Evolutionary conservation across 495 filamentous ascomycete species (phyloP).

Genomic region (Penicillium cataractarum): DNA sequence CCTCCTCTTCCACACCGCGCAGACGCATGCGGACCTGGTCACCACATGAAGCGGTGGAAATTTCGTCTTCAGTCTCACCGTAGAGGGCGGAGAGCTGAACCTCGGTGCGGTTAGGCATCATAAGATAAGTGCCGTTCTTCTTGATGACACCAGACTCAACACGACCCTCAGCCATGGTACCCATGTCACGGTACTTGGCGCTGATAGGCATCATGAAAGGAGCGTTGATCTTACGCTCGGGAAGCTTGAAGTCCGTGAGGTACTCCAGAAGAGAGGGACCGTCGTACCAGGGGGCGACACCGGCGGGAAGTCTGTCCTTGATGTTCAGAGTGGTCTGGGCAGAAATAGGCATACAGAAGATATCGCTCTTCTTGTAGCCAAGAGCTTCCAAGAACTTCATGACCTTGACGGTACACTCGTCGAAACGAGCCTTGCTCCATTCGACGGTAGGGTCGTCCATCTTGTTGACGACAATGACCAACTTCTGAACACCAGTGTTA

Average conservation of each 20-base stretch:
- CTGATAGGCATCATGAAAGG: slow-evolving; percentile 99
- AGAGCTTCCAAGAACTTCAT: slow-evolving; percentile 83
- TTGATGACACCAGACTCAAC: slow-evolving; percentile 91
- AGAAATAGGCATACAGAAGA: slow-evolving; percentile 95
- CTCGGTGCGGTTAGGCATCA: slow-evolving; percentile 93
- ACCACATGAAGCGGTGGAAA: slow-evolving; percentile 76
- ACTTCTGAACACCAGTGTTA: slow-evolving; percentile 96
- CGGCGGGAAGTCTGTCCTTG: slow-evolving; percentile 81
- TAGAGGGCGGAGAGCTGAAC: slow-evolving; percentile 83
- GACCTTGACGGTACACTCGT: slow-evolving; percentile 90
- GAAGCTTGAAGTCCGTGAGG: slow-evolving; percentile 83
- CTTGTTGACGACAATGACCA: slow-evolving; percentile 91
- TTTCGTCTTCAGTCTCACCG: slow-evolving; percentile 95
- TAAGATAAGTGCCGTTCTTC: slow-evolving; percentile 77
- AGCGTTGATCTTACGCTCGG: slow-evolving; percentile 95
- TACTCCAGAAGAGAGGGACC: slow-evolving; percentile 95
- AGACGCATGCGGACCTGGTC: slow-evolving; percentile 94
- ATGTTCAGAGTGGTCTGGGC: slow-evolving; percentile 84
- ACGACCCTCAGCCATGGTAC: slow-evolving; percentile 96
- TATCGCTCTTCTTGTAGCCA: slow-evolving; percentile 91
- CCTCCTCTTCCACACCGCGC: slow-evolving; percentile 95
- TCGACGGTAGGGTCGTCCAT: slow-evolving; percentile 98
- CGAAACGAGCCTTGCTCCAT: slow-evolving; percentile 90
- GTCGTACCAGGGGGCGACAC: slow-evolving; percentile 79
- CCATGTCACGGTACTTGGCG: slow-evolving; percentile 96